Percentiles rank a stretch among this genome's conserved stretches.
Evolutionary conservation across 441 rosid genomes (phyloP).

Genomic region (Viola pubescens): DNA sequence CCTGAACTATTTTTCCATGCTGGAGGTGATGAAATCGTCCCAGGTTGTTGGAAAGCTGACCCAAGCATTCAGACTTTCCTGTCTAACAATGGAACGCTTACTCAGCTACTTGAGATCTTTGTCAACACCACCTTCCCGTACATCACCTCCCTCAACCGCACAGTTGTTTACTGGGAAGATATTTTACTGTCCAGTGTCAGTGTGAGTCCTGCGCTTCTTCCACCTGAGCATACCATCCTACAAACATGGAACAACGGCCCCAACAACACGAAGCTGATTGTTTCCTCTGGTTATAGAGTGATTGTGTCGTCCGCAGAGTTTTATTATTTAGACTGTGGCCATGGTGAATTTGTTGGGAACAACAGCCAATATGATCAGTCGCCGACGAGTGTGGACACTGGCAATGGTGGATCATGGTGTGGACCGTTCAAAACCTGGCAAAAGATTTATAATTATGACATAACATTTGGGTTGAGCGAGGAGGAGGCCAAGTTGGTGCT

Average conservation of each 20-base stretch:
- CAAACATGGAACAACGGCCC: conserved; percentile 79
- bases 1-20: conserved; percentile 70
- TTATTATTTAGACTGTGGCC: conserved; percentile 82
- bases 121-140: conserved; percentile 47
- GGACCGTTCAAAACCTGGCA: conserved; percentile 89
- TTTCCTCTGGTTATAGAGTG: conserved; percentile 51
- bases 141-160: conserved; percentile 54
- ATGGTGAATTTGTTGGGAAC: conserved; percentile 63
- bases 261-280: conserved; percentile 52
- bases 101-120: conserved; percentile 55
- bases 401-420: conserved; percentile 62
- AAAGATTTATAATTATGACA: conserved; percentile 63
- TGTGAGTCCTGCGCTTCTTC: conserved; percentile 39
- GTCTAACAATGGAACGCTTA: conserved; percentile 48
- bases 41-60: conserved; percentile 74
- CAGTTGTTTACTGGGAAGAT: conserved; percentile 76
- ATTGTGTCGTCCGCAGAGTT: conserved; percentile 75
- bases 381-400: conserved; percentile 9
- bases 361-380: conserved; percentile 50
- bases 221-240: conserved; percentile 49
- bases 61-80: conserved; percentile 48
- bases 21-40: conserved; percentile 34
- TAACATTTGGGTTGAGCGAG: conserved; percentile 45
- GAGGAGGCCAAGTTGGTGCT: conserved; percentile 65
- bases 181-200: conserved; percentile 46